Base-by-base conservation (phyloP, 1,284 basidiomycete genomes). In the Irpex rosettiformis region DNA sequence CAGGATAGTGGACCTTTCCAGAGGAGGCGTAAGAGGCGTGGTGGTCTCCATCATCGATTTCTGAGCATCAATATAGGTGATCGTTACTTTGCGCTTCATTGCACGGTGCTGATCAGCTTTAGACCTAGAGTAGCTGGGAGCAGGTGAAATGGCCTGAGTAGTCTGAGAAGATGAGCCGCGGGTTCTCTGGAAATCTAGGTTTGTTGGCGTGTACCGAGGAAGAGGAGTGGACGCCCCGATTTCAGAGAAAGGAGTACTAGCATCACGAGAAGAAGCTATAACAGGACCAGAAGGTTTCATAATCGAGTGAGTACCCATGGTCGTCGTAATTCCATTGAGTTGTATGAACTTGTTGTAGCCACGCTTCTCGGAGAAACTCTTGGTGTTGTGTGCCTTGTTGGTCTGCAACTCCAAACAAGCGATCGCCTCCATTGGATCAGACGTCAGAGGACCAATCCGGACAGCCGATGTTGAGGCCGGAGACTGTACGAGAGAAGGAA, bases 321-420 rank as follows among this genome's bases (percentile, higher is more conserved):
- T 25, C 7, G 25, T 51, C 2, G 18, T 24, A 8, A 51, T 51
- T 4, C 48, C 25, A n/a, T 51, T 51, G 3, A 51, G 27, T 22
- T 22, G 18, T 11, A 51, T 51, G 48, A 51, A 51, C 48, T 51
- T 51, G 24, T 24, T 51, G 48, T 51, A 51, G 10, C 48, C 48
- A 4, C 48, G 48, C 3, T 27, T 51, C 22, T 22, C 48, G 8
- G 48, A 13, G 27, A 51, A 28, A 22, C 48, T 51, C 4, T 21
- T 51, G 10, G 48, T 25, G 13, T 47, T 47, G 11, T 8, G 43
- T 16, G 43, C 13, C 27, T 27, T 45, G 13, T 11, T 45, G 43
- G 25, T 24, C 18, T 21, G 24, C 27, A 27, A 11, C 13, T 37
- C 33, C 16, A 24, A 51, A 16, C 8, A 28, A 16, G 13, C 24